A percentile compares a stretch with the other conserved stretches of the same genome.
Conservation (phyloP, 495 filamentous ascomycete genomes). For the Neurospora sp. region DNA sequence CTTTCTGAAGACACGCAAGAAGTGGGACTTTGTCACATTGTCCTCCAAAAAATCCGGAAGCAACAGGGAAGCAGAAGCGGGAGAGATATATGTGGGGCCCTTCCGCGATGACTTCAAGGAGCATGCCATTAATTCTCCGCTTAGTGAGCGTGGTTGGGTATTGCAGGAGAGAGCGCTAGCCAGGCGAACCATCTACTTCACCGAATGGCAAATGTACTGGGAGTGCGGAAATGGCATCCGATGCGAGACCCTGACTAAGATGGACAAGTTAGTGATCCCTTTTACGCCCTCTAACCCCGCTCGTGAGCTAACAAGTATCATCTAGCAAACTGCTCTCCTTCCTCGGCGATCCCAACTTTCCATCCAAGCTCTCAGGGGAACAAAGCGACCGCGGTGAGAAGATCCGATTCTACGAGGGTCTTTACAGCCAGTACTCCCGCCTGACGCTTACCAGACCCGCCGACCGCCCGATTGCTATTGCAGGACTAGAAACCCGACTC, state of each 20-base stretch:
- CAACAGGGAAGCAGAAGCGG: no score
- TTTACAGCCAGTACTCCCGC: conserved; percentile 23
- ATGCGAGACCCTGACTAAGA: conserved; percentile 22
- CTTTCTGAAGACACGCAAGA: conserved; percentile 7
- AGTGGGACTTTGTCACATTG: not conserved
- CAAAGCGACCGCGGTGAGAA: conserved; percentile 3
- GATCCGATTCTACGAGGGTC: conserved; percentile 18
- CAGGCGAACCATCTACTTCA: conserved; percentile 33
- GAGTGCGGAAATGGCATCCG: conserved; percentile 31
- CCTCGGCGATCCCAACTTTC: conserved; percentile 29
- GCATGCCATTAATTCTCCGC: conserved; percentile 21
- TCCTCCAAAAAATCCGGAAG: not conserved
- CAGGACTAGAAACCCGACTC: not conserved
- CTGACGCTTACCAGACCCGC: conserved; percentile 3
- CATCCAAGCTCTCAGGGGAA: conserved; percentile 10
- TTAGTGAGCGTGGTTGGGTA: conserved; percentile 32
- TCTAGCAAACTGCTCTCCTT: conserved; percentile 19
- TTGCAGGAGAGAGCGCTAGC: conserved; percentile 33
- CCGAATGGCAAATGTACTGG: conserved; percentile 28
- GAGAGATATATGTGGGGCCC: no score
- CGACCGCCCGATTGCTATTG: not conserved
- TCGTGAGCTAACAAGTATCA: no score
- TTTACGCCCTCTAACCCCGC: not conserved
- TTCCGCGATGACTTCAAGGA: conserved; percentile 20
- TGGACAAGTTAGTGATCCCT: conserved; percentile 23